Conservation (phyloP, 176 grass and related monocot genomes). For the Dendrocalamus sinicus region DNA sequence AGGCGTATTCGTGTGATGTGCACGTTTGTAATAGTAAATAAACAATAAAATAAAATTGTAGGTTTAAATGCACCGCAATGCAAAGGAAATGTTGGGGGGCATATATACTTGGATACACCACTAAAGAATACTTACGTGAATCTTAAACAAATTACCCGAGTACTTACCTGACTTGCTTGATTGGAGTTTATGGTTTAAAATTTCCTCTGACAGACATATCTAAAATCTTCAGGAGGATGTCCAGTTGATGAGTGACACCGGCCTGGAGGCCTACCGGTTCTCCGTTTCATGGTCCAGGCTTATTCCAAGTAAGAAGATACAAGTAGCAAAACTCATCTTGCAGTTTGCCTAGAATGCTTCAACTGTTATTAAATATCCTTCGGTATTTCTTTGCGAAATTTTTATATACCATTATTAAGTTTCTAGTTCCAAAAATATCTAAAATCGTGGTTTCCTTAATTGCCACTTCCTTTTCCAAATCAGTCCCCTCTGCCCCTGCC, state of each 20-base stretch:
- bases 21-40: too few relatives aligned
- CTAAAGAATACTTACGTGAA: not conserved
- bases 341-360: not conserved
- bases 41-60: too few relatives aligned
- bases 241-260: constrained; percentile 62
- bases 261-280: constrained; percentile 82
- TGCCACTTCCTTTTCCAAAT: too few relatives aligned
- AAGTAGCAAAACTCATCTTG: not conserved
- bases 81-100: not conserved
- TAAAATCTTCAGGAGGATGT: constrained; percentile 70
- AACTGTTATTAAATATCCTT: not conserved
- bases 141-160: too few relatives aligned
- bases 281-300: constrained; percentile 94
- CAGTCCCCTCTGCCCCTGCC: too few relatives aligned
- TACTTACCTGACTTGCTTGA: not conserved
- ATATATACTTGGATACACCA: not conserved
- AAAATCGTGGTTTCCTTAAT: too few relatives aligned
- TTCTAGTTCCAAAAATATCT: too few relatives aligned
- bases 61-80: too few relatives aligned
- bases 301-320: constrained; percentile 62
- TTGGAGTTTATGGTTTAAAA: too few relatives aligned
- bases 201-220: not conserved
- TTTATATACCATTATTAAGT: too few relatives aligned
- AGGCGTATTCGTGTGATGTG: too few relatives aligned
- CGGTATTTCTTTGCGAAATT: too few relatives aligned